phyloP scores from a whole-genome alignment of 805 yeast genomes.

The Candida loeiensis region DNA sequence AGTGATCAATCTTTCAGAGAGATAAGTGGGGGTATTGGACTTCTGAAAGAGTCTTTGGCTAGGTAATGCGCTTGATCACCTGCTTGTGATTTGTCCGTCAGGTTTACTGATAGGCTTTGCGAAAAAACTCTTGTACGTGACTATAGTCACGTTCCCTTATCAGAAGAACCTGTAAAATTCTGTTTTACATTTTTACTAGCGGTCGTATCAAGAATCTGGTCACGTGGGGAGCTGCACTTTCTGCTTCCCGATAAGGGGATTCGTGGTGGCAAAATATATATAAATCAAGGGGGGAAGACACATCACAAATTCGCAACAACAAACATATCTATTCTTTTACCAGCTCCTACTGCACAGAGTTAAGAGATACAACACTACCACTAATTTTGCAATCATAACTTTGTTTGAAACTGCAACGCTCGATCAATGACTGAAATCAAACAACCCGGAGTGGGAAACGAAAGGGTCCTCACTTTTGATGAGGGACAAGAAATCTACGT shows the following conservation, averaged over 20 bases:
- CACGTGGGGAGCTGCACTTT: neutral
- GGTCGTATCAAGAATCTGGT: neutral
- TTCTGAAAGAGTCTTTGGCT: too few species aligned
- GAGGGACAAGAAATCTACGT: conserved; percentile 17
- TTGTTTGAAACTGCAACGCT: too few species aligned
- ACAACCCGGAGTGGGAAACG: conserved; percentile 2
- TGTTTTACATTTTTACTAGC: neutral
- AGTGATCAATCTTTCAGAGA: too few species aligned
- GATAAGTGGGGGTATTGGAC: too few species aligned
- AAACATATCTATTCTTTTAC: too few species aligned
- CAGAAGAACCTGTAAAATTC: neutral
- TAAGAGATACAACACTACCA: too few species aligned
- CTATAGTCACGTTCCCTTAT: neutral
- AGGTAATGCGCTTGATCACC: too few species aligned
- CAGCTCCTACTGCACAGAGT: too few species aligned
- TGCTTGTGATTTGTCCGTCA: too few species aligned
- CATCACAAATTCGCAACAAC: neutral
- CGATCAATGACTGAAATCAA: neutral
- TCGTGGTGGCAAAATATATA: neutral
- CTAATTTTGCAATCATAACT: too few species aligned
- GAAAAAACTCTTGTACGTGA: neutral
- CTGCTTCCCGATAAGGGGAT: too few species aligned
- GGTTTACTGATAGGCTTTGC: neutral
- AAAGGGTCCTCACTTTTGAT: conserved; percentile 12
- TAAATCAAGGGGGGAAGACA: neutral